Base-by-base conservation (phyloP, 345 rosid genomes). In the Bruguiera gymnorhiza region DNA sequence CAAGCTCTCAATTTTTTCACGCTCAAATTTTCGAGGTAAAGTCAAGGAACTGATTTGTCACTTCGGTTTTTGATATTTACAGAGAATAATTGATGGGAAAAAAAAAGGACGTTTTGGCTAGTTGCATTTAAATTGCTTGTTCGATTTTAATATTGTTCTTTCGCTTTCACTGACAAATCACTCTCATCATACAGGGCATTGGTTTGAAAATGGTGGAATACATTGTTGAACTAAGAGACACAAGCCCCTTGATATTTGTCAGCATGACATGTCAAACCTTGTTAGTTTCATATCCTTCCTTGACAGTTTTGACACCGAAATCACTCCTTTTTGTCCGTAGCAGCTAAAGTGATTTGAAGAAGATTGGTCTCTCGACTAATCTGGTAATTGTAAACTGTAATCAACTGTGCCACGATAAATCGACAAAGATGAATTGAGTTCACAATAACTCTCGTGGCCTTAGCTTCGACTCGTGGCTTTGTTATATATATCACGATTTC, bases 311-410 rank as follows among this genome's bases (percentile, higher is more conserved):
- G 26, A 55, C 23, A 26, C 34, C 6, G 18, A 16, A 50, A 30
- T 36, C 50, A 19, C 30, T 55, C 23, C 27, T 43, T 65, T 10
- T 18, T 32, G 62, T 39, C 15, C 39, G 39, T 48, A 75, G 79
- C 96, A 88, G 98, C 86, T 92, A 54, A 73, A 73, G 48, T 30
- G 92, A 92, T 60, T 70, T 92, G 57, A 88, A 88, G 78, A 95
- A 87, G 83, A 81, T 95, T 4, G 98, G 97, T 26, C 91, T 92
- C 36, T 92, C 99, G 30, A 85, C 94, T 20, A 95, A 79, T 73
- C 91, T 83, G 83, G 96, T 9, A 52, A 52, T 20, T 6, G 56
- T 52, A 18, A 32, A 5, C 7, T 32, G 7, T 6, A 6, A 32
- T 32, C 36, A 6, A 32, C 36, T 32, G 36, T 1, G 36, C 43